These are phyloP conservation scores for Eimeria falciformis DNA, from an alignment of 169 alveolate species.

Conservation along the genomic window DNA sequence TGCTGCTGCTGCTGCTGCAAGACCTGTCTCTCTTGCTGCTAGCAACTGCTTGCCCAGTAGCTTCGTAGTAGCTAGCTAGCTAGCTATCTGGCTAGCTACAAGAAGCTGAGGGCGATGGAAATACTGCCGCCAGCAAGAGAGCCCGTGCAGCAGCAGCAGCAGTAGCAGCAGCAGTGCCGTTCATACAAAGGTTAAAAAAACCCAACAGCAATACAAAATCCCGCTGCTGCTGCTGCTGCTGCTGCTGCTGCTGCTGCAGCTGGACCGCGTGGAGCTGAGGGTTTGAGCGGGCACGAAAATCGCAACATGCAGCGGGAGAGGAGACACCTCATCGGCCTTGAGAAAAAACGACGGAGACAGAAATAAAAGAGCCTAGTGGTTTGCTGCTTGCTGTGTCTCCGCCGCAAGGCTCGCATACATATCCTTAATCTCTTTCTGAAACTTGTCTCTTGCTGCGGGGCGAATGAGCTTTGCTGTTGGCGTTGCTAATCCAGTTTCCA, in stretches of 20 bases:
- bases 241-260: neutral
- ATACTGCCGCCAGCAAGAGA: too few relatives aligned
- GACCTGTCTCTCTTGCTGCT: too few relatives aligned
- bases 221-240: neutral
- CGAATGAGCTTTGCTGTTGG: conserved; percentile 74
- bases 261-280: too few relatives aligned
- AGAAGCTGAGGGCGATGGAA: too few relatives aligned
- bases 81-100: too few relatives aligned
- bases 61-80: too few relatives aligned
- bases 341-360: neutral
- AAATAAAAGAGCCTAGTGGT: neutral
- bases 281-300: neutral
- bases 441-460: conserved; percentile 7
- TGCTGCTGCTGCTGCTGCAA: too few relatives aligned
- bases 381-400: neutral
- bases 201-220: neutral
- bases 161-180: too few relatives aligned
- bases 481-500: conserved; percentile 75
- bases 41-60: too few relatives aligned
- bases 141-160: too few relatives aligned
- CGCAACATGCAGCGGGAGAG: neutral
- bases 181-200: too few relatives aligned
- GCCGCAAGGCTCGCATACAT: conserved; percentile 25
- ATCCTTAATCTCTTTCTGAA: conserved; percentile 19
- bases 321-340: too few relatives aligned